phyloP scores from a whole-genome alignment of 2,329 filamentous ascomycete genomes.

The Talaromyces piceae region DNA sequence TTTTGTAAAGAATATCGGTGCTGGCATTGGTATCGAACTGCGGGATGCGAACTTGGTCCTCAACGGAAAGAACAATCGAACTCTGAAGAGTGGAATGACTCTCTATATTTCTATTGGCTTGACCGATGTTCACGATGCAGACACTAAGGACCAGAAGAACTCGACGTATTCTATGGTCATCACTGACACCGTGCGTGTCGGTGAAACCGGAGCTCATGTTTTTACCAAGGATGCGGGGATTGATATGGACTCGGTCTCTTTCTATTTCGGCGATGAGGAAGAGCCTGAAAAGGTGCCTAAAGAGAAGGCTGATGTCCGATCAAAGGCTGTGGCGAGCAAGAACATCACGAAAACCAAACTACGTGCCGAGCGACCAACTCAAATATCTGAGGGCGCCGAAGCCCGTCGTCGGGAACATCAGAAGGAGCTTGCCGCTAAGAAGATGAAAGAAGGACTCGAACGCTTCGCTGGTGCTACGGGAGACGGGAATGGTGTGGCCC shows the following conservation, averaged over 20 bases:
- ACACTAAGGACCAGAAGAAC: conserved; percentile 82
- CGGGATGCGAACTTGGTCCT: conserved; percentile 75
- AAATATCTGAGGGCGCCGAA: conserved; percentile 84
- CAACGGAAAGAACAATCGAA: conserved; percentile 76
- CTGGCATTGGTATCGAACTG: conserved; percentile 86
- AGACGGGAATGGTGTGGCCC: conserved; percentile 78
- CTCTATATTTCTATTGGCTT: conserved; percentile 85
- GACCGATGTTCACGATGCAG: conserved; percentile 77
- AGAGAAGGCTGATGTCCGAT: conserved; percentile 72
- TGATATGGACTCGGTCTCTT: conserved; percentile 88
- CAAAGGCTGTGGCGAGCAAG: conserved; percentile 82
- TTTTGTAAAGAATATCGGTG: conserved; percentile 86
- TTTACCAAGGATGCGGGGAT: conserved; percentile 91
- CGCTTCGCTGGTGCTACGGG: conserved; percentile 80
- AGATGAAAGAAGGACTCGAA: conserved; percentile 78
- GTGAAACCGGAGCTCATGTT: conserved; percentile 58
- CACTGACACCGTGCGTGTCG: conserved; percentile 88
- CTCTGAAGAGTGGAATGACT: conserved; percentile 94
- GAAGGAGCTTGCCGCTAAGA: conserved; percentile 78
- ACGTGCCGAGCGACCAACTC: conserved; percentile 80
- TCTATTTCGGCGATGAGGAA: conserved; percentile 97
- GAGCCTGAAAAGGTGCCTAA: conserved; percentile 70
- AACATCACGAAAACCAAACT: conserved; percentile 94
- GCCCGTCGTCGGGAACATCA: conserved; percentile 83
- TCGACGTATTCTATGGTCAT: conserved; percentile 83